These are phyloP conservation scores for Gracilaria gracilis DNA, from an alignment of 23 red algal genomes.

Conservation along the genomic window DNA sequence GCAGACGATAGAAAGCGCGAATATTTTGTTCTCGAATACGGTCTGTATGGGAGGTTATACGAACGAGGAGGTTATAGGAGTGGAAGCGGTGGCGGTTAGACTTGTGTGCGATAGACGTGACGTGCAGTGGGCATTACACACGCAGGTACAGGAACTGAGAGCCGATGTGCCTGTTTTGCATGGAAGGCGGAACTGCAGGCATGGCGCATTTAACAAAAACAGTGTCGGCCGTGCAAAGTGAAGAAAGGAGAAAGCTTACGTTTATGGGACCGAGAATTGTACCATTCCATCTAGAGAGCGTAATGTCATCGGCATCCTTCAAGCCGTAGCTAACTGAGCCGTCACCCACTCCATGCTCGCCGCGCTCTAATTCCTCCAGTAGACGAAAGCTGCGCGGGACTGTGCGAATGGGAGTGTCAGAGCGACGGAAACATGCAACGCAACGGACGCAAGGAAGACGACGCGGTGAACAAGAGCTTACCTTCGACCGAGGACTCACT, in stretches of 20 bases:
- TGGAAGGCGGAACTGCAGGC: neutral
- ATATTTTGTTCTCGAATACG: slow-evolving; percentile 99
- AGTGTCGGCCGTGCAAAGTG: neutral
- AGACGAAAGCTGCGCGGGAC: slow-evolving; percentile 98
- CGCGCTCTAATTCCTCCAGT: slow-evolving; percentile 95
- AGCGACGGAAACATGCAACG: neutral
- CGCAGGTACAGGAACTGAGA: neutral
- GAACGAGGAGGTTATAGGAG: neutral
- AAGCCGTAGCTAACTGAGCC: slow-evolving; percentile 96
- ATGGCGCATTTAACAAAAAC: neutral
- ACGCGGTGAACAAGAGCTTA: slow-evolving; percentile 23
- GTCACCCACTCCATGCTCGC: slow-evolving; percentile 98
- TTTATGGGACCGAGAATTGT: slow-evolving; percentile 99
- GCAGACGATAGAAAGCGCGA: slow-evolving; percentile 81
- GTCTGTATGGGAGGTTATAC: slow-evolving; percentile 61
- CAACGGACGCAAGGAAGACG: too few species aligned
- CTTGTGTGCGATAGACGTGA: neutral
- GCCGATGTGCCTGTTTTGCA: neutral
- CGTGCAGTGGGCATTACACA: neutral
- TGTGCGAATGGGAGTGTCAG: neutral
- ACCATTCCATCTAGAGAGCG: slow-evolving; percentile 96
- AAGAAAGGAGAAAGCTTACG: slow-evolving; percentile 56
- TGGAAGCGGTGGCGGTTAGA: neutral
- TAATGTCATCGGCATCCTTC: slow-evolving; percentile 97
- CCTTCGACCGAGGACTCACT: slow-evolving; percentile 63